Evolutionary conservation across 306 rosid genomes (phyloP).

Genomic region (Dalbergia cochinchinensis): DNA sequence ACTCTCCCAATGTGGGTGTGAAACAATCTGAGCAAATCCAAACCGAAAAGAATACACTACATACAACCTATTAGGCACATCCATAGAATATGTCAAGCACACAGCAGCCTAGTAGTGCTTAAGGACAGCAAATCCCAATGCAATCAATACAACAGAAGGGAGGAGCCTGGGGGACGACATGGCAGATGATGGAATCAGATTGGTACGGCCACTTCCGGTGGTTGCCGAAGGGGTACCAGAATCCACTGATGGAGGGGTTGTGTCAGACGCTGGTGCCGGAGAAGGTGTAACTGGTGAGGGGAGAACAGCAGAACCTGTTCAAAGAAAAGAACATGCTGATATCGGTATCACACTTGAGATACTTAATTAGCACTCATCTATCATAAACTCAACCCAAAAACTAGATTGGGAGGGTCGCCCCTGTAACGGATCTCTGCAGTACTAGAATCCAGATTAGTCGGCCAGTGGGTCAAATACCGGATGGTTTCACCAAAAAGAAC

Average conservation of each 20-base stretch:
- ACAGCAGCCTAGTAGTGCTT: slow-evolving; percentile 48
- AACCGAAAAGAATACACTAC: slow-evolving; percentile 41
- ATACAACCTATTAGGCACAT: slow-evolving; percentile 21
- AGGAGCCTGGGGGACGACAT: slow-evolving; percentile 52
- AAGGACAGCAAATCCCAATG: slow-evolving; percentile 42
- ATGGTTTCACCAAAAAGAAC: no score
- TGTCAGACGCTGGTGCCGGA: slow-evolving; percentile 69
- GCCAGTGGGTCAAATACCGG: no score
- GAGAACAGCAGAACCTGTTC: slow-evolving; percentile 61
- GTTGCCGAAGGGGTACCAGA: slow-evolving; percentile 64
- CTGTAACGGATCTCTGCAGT: no score
- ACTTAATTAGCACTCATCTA: not conserved
- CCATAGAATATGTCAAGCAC: slow-evolving; percentile 16
- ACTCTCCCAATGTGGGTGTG: slow-evolving; percentile 45
- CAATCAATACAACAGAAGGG: slow-evolving; percentile 52
- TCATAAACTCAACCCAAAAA: not conserved
- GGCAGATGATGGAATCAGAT: slow-evolving; percentile 76
- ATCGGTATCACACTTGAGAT: slow-evolving; percentile 33
- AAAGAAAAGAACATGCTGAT: slow-evolving; percentile 22
- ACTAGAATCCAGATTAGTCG: no score
- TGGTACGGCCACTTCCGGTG: slow-evolving; percentile 67
- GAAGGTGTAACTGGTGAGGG: slow-evolving; percentile 70
- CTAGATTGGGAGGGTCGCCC: no score
- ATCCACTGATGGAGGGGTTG: slow-evolving; percentile 53
- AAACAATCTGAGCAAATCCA: slow-evolving; percentile 33